Evolutionary conservation across 202 grass and related monocot species (phyloP).

Genomic region (Dendrocalamus latiflorus): DNA sequence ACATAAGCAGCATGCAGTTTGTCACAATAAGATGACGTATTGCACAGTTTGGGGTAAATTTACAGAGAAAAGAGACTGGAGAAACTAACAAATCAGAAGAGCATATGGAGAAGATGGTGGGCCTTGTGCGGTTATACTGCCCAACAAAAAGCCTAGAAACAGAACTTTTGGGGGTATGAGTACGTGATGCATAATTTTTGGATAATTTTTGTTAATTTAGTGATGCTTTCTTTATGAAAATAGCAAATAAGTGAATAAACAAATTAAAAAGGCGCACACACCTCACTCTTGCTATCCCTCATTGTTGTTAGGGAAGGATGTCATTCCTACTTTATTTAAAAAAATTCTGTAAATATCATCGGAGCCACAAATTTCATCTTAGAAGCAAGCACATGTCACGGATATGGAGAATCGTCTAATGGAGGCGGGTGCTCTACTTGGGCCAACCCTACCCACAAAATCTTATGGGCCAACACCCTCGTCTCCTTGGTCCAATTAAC

Average conservation of each 20-base stretch:
- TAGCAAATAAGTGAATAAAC: background rate
- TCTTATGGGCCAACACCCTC: background rate
- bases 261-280: background rate
- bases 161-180: background rate
- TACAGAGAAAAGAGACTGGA: background rate
- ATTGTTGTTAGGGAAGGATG: background rate
- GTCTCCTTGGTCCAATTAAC: background rate
- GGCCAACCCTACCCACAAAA: background rate
- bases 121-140: background rate
- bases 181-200: background rate
- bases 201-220: background rate
- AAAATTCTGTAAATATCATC: background rate
- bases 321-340: background rate
- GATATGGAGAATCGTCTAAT: background rate
- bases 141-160: background rate
- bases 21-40: background rate
- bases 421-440: background rate
- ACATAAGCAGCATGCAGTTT: background rate
- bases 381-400: background rate
- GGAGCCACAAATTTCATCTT: background rate
- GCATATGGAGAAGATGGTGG: background rate
- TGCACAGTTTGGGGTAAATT: background rate
- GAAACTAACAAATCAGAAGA: slow-evolving; percentile 7
- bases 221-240: background rate
- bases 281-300: background rate